Evolutionary conservation across 2,329 filamentous ascomycete genomes (phyloP).

Genomic region (Hypomyces rosellus): DNA sequence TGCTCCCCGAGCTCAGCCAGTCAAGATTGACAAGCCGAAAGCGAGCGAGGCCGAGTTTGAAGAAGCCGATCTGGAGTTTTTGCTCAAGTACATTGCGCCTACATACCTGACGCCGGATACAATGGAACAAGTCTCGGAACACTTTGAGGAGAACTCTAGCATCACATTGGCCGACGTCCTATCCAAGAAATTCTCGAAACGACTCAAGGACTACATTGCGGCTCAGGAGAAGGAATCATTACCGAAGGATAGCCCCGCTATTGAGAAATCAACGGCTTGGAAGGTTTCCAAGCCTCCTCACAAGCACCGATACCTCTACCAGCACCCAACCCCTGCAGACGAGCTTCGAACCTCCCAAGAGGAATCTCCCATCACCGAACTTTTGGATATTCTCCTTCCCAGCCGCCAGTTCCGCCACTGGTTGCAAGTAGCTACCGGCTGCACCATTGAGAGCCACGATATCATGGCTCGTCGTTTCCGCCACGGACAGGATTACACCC

Average conservation of each 20-base stretch:
- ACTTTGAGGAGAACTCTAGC: slow-evolving; percentile 77
- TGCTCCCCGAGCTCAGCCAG: slow-evolving; percentile 59
- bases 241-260: slow-evolving; percentile 43
- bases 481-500: slow-evolving; percentile 80
- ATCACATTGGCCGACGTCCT: slow-evolving; percentile 77
- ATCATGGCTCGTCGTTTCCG: slow-evolving; percentile 83
- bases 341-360: slow-evolving; percentile 31
- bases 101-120: slow-evolving; percentile 90
- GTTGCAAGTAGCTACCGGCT: slow-evolving; percentile 76
- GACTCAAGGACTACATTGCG: slow-evolving; percentile 65
- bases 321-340: slow-evolving; percentile 46
- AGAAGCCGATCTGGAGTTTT: slow-evolving; percentile 77
- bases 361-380: slow-evolving; percentile 61
- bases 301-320: slow-evolving; percentile 89
- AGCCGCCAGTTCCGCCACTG: slow-evolving; percentile 84
- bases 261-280: slow-evolving; percentile 58
- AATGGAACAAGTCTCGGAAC: slow-evolving; percentile 70
- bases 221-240: slow-evolving; percentile 50
- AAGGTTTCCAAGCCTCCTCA: slow-evolving; percentile 80
- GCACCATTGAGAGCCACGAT: slow-evolving; percentile 66
- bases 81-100: slow-evolving; percentile 84
- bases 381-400: slow-evolving; percentile 76
- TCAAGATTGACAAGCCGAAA: slow-evolving; percentile 35
- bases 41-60: slow-evolving; percentile 55
- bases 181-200: slow-evolving; percentile 66